Base-by-base conservation (phyloP, 331 rosid genomes). In the Pyrus hybrid region DNA sequence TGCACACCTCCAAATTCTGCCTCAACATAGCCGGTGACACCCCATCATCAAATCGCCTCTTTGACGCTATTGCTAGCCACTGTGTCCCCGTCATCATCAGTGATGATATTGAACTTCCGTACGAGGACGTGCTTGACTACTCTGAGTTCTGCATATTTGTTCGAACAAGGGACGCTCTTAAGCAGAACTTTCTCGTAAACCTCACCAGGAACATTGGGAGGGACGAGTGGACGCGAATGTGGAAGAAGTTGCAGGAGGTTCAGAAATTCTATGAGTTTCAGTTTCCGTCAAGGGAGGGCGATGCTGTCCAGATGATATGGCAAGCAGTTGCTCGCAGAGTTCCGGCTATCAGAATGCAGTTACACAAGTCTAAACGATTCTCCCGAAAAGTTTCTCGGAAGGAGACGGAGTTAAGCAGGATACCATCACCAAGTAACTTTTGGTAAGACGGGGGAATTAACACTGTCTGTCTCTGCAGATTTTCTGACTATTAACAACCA, bases 291-390 rank as follows among this genome's bases (percentile, higher is more conserved):
- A 79, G 72, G 76, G 86, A 90, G 53, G 82, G 76, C 32, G 97
- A 88, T 28, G 97, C 97, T 30, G 90, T 90, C 5, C 91, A 93
- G 37, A 93, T 93, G 97, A 88, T 93, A 66, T 93, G 97, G 97
- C 90, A 86, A 25, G 96, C 97, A 17, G 82, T 93, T 51, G 81
- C 88, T 2, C 90, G 97, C 13, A 88, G 82, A 67, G 91, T 84
- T 68, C 93, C 96, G 8, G 80, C 79, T 28, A 66, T 90, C 53
- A 83, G 80, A 58, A 29, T 82, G 83, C 87, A 88, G 80, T 32
- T 70, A 22, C 85, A 92, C 77, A 84, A 83, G 83, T 86, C 89
- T 43, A 84, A 84, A 66, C 83, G 97, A 67, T 90, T 78, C 72
- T 70, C 83, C 5, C 75, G 75, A 65, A 67, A 89, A 23, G 63